Conservation (phyloP, 2,329 filamentous ascomycete genomes). For the Sarocladium strictum region DNA sequence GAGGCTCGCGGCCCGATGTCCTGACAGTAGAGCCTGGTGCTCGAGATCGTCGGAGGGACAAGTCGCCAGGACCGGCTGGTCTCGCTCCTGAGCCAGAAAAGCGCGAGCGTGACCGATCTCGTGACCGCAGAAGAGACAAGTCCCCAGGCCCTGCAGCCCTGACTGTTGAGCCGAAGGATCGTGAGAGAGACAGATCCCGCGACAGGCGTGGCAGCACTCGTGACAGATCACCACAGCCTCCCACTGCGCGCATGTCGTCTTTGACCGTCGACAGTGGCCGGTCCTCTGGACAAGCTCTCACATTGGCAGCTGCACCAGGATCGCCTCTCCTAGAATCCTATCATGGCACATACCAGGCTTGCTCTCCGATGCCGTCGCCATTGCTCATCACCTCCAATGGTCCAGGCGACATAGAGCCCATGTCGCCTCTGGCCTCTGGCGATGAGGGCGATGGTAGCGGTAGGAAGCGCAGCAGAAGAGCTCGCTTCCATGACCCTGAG, state of each 20-base stretch:
- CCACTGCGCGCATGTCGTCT: conserved; percentile 44
- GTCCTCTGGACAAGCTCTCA: conserved; percentile 25
- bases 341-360: conserved; percentile 86
- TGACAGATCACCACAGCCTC: conserved; percentile 42
- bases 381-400: conserved; percentile 47
- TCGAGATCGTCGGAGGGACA: conserved; percentile 26
- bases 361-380: conserved; percentile 90
- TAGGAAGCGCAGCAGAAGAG: conserved; percentile 48
- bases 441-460: conserved; percentile 29
- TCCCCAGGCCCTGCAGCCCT: conserved; percentile 17
- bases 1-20: conserved; percentile 31
- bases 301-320: conserved; percentile 56
- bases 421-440: conserved; percentile 48
- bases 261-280: conserved; percentile 42
- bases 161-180: conserved; percentile 18
- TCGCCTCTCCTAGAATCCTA: conserved; percentile 91
- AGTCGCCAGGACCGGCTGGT: conserved; percentile 16
- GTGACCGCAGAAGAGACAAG: conserved; percentile 25
- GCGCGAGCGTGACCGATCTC: conserved; percentile 28
- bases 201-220: conserved; percentile 30
- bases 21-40: conserved; percentile 31
- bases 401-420: conserved; percentile 44
- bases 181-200: conserved; percentile 20
- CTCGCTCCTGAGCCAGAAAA: conserved; percentile 15
- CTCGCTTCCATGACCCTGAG: conserved; percentile 78